These are phyloP conservation scores for Oryza punctata DNA, from an alignment of 176 grass and related monocot genomes.

Conservation along the genomic window DNA sequence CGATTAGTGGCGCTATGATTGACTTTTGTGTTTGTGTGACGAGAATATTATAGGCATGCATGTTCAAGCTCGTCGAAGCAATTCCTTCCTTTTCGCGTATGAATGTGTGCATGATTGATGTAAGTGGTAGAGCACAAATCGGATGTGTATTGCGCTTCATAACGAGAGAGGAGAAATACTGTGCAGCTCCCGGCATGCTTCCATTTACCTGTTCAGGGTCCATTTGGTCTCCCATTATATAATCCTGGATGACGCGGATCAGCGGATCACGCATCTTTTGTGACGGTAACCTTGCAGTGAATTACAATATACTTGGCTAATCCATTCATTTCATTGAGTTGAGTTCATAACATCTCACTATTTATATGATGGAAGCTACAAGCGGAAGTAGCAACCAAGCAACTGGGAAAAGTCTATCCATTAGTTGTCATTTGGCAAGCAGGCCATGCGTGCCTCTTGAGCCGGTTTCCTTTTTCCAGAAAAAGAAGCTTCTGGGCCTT, in stretches of 20 bases:
- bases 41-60: neutral
- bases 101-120: neutral
- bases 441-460: no score
- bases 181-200: slow-evolving; percentile 6
- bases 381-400: neutral
- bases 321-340: neutral
- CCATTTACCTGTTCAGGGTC: neutral
- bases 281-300: neutral
- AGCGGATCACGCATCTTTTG: neutral
- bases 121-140: slow-evolving; percentile 18
- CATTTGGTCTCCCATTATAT: neutral
- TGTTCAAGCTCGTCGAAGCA: neutral
- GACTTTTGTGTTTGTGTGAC: neutral
- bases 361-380: neutral
- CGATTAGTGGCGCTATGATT: neutral
- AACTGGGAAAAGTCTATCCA: neutral
- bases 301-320: neutral
- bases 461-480: no score
- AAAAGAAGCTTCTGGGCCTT: neutral
- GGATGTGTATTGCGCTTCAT: neutral
- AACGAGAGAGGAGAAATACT: neutral
- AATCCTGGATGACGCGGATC: neutral
- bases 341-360: neutral
- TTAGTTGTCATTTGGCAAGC: neutral
- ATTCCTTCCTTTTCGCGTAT: neutral